These are phyloP conservation scores for Pseudogymnoascus sp. DNA, from an alignment of 2,329 filamentous ascomycete genomes.

Conservation along the genomic window DNA sequence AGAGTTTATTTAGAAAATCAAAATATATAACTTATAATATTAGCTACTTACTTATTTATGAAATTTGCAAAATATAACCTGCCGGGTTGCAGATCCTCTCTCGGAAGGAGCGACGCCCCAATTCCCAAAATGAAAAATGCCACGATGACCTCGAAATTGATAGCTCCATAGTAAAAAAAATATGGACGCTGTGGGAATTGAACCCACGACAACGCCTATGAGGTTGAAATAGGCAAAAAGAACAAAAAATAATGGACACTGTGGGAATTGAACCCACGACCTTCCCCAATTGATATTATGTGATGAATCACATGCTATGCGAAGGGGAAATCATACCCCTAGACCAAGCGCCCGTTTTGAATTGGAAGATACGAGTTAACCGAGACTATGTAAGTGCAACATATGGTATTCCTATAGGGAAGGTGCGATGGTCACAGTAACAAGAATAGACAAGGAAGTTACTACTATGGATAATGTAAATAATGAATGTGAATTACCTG, in stretches of 20 bases:
- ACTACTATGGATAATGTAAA: neutral
- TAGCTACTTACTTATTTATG: no score
- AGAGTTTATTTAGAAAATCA: no score
- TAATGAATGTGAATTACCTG: neutral
- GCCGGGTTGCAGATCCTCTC: no score
- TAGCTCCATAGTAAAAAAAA: no score
- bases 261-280: conserved; percentile 5
- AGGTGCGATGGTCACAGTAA: neutral
- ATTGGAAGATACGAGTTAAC: neutral
- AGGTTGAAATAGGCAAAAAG: neutral
- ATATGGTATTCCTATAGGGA: no score
- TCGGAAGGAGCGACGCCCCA: no score
- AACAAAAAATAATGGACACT: neutral
- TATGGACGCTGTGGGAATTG: no score
- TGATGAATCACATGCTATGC: neutral
- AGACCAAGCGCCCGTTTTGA: conserved; percentile 4
- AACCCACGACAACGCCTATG: no score
- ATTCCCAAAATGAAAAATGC: no score
- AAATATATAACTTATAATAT: no score
- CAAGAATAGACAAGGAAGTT: neutral
- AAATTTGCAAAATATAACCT: no score
- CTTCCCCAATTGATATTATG: neutral
- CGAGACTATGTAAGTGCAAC: neutral
- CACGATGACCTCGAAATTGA: no score
- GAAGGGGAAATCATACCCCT: conserved; percentile 8